Evolutionary conservation across 208 protist genomes (phyloP), one percentile per base, ranked within the genome.

Genomic region (Herpetomonas muscarum): DNA sequence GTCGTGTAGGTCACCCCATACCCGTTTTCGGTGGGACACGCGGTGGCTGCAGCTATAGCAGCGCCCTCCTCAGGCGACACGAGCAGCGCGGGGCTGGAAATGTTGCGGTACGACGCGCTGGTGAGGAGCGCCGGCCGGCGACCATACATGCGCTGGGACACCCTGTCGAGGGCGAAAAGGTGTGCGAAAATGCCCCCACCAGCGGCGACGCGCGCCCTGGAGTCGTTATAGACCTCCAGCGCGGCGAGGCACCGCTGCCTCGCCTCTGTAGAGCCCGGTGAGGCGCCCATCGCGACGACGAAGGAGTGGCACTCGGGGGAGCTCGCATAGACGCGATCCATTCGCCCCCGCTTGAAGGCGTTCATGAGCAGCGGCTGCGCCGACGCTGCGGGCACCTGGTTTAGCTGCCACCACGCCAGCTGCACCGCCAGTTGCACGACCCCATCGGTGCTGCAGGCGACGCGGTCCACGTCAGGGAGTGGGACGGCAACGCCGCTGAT

Each of bases 341-440:
- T 76, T 13, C 89, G 85, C 10, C 89, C 89, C 34, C 82, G 82
- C 7, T 65, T 67, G 61, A 88, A 95, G 21, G 65, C 67, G 37
- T 74, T 69, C 56, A 86, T 76, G 64, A 72, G 67, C 3, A 79
- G 48, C 19, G 56, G 59, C 61, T 93, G 81, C 49, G 70, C 54
- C 37, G 72, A 74, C 41, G 58, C 79, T 0, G 77, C 77, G 0
- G 82, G 79, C 34, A 70, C 79, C n/a, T 70, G 66, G 48, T 87
- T 57, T n/a, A 92, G 45, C 0, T 80, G 64, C 76, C 85, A 92
- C 76, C 76, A 89, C 7, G 84, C 86, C n/a, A 92, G 69, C 50
- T 89, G 81, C 55, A 81, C 69, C 13, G 74, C 79, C 31, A 87
- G 41, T 45, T 92, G 86, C 41, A 87, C 52, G 24, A 86, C 60